Conservation (phyloP, 1,284 basidiomycete species). For the Puccinia triticina region DNA sequence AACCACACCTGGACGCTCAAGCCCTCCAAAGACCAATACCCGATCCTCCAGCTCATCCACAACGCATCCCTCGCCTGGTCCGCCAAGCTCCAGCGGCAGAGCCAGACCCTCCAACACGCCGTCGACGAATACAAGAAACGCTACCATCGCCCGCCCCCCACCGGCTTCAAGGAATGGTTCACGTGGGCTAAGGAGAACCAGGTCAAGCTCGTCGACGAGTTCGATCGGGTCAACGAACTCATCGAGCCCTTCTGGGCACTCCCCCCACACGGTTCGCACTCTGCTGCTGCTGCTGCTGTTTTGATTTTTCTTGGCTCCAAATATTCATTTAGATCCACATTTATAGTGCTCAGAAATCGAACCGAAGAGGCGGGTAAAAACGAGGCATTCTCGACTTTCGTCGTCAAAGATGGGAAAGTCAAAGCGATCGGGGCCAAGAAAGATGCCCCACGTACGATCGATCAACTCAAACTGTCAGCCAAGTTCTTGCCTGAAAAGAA, state of each 20-base stretch:
- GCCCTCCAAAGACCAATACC: constrained; percentile 54
- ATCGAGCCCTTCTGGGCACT: constrained; percentile 51
- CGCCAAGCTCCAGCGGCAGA: constrained; percentile 57
- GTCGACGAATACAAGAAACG: constrained; percentile 61
- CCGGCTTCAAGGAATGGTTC: constrained; percentile 62
- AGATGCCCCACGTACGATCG: constrained; percentile 34
- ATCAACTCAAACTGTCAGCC: constrained; percentile 44
- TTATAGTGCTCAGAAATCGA: constrained; percentile 39
- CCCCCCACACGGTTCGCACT: constrained; percentile 26
- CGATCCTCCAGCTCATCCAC: constrained; percentile 56
- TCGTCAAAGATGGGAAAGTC: constrained; percentile 42
- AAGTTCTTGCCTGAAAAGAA: background rate
- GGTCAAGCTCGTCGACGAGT: constrained; percentile 41
- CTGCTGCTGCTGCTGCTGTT: background rate
- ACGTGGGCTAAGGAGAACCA: constrained; percentile 19
- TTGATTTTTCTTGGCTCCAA: too few species aligned
- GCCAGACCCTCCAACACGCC: constrained; percentile 60
- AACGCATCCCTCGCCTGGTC: constrained; percentile 56
- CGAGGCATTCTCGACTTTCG: constrained; percentile 27
- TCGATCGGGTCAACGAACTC: constrained; percentile 42
- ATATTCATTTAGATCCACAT: too few species aligned
- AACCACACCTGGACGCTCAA: constrained; percentile 54
- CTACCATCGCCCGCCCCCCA: constrained; percentile 62
- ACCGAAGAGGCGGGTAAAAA: constrained; percentile 20
- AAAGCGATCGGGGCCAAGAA: constrained; percentile 32